These are phyloP conservation scores for Coemansia sp. DNA, from an alignment of 192 early-diverging fungal genomes.

Conservation along the genomic window DNA sequence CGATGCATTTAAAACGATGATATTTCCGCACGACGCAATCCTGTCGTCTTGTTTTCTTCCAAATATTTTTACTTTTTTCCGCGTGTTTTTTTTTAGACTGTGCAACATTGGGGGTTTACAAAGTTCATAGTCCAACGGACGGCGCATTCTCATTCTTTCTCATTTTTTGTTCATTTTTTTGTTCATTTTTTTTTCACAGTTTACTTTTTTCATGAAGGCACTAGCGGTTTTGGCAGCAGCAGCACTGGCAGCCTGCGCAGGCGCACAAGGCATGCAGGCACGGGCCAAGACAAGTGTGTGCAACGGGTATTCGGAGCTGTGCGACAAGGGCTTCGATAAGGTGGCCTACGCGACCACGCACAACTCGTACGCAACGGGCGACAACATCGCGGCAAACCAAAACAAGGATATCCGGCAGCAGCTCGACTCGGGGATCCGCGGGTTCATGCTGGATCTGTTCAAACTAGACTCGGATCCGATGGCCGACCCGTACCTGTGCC, in stretches of 20 bases:
- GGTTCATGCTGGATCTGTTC: constrained; percentile 69
- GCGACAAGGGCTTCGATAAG: constrained; percentile 58
- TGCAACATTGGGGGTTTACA: too few relatives aligned
- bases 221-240: constrained; percentile 2
- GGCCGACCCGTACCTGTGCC: constrained; percentile 64
- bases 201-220: not conserved
- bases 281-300: constrained; percentile 36
- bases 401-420: constrained; percentile 61
- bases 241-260: not conserved
- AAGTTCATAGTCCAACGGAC: not conserved
- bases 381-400: constrained; percentile 66
- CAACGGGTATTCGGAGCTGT: constrained; percentile 69
- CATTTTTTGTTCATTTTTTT: not conserved
- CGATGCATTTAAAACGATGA: not conserved
- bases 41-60: too few relatives aligned
- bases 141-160: not conserved
- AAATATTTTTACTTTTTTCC: not conserved
- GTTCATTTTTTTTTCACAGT: not conserved
- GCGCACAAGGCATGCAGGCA: not conserved
- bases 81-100: not conserved
- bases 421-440: constrained; percentile 70
- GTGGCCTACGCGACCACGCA: constrained; percentile 72
- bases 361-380: constrained; percentile 63
- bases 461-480: constrained; percentile 6
- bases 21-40: too few relatives aligned